Percentiles rank a stretch among this genome's conserved stretches.
These are phyloP conservation scores for Mortierella sp. DNA, from an alignment of 371 early-diverging fungal genomes.

Conservation along the genomic window DNA sequence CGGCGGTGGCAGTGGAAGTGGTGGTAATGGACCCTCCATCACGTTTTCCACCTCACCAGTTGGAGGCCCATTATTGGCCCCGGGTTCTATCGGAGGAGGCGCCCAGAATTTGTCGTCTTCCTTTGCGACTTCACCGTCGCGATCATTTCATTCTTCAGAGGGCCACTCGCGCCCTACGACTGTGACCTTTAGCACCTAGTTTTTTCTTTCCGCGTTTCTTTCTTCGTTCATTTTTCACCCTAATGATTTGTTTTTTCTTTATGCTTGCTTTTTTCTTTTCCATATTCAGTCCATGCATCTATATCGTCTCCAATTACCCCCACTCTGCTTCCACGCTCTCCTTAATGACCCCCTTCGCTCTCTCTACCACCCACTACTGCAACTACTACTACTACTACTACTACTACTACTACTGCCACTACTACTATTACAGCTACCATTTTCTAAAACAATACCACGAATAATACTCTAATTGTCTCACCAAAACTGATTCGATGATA, in stretches of 20 bases:
- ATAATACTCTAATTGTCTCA: too few relatives aligned
- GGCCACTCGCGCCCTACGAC: conserved; percentile 16
- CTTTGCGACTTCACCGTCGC: conserved; percentile 3
- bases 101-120: conserved; percentile 3
- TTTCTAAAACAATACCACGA: too few relatives aligned
- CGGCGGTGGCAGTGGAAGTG: background rate
- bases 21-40: background rate
- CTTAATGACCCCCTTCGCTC: background rate
- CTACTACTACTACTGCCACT: too few relatives aligned
- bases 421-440: too few relatives aligned
- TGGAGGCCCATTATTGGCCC: background rate
- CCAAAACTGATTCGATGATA: too few relatives aligned
- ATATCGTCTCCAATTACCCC: background rate
- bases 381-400: too few relatives aligned
- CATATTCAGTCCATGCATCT: background rate
- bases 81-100: background rate
- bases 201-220: background rate
- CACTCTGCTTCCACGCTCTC: background rate
- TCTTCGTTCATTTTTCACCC: background rate
- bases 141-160: background rate
- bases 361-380: too few relatives aligned
- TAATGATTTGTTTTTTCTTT: conserved; percentile 9
- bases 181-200: conserved; percentile 36
- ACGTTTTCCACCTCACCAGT: background rate
- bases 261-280: background rate